phyloP scores from a whole-genome alignment of 805 yeast genomes.

The Candida sanyiensis region DNA sequence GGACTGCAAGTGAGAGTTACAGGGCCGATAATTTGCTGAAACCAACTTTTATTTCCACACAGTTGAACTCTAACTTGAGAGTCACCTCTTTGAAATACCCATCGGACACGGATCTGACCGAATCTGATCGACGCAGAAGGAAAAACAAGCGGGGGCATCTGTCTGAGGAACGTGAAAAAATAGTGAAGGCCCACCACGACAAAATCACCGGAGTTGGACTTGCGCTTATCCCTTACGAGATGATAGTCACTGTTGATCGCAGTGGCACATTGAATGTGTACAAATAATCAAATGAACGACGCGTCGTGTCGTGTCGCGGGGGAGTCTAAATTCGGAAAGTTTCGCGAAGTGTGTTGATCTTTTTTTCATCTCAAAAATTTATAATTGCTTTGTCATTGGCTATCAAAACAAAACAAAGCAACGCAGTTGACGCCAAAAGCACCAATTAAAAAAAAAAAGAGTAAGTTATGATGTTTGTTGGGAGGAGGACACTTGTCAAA shows the following conservation, averaged over 20 bases:
- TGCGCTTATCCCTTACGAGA: constrained; percentile 45
- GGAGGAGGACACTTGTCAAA: no score
- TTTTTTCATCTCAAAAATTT: not conserved
- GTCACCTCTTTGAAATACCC: constrained; percentile 35
- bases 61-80: constrained; percentile 34
- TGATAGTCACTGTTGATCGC: constrained; percentile 63
- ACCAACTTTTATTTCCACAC: constrained; percentile 22
- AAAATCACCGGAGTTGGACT: constrained; percentile 43
- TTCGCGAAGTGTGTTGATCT: not conserved
- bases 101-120: constrained; percentile 10
- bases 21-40: constrained; percentile 16
- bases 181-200: constrained; percentile 45
- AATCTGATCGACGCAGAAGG: constrained; percentile 15
- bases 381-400: constrained; percentile 4
- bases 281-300: constrained; percentile 27
- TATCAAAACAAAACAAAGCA: constrained; percentile 2
- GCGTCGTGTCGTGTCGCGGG: not conserved
- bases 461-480: no score
- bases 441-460: no score
- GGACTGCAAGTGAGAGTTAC: not conserved
- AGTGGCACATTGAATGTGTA: constrained; percentile 61
- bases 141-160: constrained; percentile 31
- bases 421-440: not conserved
- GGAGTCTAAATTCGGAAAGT: not conserved
- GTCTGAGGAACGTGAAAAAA: constrained; percentile 38